These are phyloP conservation scores for Colletotrichum sp. DNA, from an alignment of 2,329 filamentous ascomycete species.

Conservation along the genomic window DNA sequence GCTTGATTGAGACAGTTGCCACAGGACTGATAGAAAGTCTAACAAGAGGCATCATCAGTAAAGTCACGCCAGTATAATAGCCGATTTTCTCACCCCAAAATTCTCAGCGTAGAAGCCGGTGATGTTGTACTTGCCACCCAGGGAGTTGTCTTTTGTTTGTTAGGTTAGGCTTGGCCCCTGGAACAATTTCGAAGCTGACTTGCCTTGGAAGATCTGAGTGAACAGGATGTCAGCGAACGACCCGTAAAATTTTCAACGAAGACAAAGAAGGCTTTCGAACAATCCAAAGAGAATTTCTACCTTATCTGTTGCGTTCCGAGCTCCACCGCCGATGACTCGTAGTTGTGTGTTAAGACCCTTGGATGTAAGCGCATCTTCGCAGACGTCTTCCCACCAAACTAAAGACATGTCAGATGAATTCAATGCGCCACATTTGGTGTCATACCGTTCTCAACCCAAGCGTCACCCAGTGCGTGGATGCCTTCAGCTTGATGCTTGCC, in stretches of 20 bases:
- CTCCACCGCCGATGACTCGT: slow-evolving; percentile 32
- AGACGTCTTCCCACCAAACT: slow-evolving; percentile 37
- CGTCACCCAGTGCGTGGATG: slow-evolving; percentile 33
- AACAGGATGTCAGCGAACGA: neutral
- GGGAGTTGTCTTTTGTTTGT: slow-evolving; percentile 26
- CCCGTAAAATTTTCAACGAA: rapidly evolving
- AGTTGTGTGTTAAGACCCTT: slow-evolving; percentile 33
- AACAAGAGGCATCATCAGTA: neutral
- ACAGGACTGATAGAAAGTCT: slow-evolving; percentile 32
- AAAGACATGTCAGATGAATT: neutral
- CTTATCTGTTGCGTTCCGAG: slow-evolving; percentile 33
- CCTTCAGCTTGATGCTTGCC: slow-evolving; percentile 39
- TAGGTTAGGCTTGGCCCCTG: neutral
- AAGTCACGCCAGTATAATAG: neutral
- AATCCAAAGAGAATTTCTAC: neutral
- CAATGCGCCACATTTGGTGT: neutral
- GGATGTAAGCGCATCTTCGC: slow-evolving; percentile 31
- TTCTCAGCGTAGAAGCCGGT: slow-evolving; percentile 32
- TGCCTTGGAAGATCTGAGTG: slow-evolving; percentile 29
- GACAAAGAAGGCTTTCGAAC: neutral
- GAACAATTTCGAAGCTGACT: neutral
- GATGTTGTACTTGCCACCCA: slow-evolving; percentile 35
- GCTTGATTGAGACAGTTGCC: slow-evolving; percentile 33
- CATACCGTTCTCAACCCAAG: slow-evolving; percentile 34
- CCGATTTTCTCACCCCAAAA: slow-evolving; percentile 18